Evolutionary conservation across 352 stramenopile species (phyloP).

Genomic region (Pythium volutum): DNA sequence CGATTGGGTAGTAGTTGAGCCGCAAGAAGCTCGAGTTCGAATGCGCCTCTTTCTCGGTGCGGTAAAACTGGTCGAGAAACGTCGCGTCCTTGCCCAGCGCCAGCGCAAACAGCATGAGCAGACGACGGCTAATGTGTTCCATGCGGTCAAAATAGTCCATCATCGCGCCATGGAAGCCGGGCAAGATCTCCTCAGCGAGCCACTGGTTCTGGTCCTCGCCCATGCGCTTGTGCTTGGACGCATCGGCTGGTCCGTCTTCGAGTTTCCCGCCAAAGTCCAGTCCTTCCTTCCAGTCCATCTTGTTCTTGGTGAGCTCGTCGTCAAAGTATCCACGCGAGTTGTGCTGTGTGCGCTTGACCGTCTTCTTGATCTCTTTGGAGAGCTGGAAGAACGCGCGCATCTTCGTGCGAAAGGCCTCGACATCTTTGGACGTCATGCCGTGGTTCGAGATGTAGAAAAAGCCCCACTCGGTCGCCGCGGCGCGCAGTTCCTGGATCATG

Average conservation of each 20-base stretch:
- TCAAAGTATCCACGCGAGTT: constrained; percentile 94
- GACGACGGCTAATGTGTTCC: constrained; percentile 45
- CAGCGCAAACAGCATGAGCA: constrained; percentile 61
- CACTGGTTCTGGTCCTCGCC: constrained; percentile 87
- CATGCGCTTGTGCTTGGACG: constrained; percentile 52
- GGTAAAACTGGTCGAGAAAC: constrained; percentile 68
- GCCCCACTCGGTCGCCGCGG: constrained; percentile 77
- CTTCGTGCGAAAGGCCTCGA: constrained; percentile 57
- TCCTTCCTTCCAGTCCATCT: constrained; percentile 90
- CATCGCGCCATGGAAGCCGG: constrained; percentile 55
- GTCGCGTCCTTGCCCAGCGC: constrained; percentile 45
- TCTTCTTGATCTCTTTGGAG: constrained; percentile 47
- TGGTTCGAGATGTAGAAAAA: constrained; percentile 94
- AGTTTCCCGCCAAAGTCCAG: constrained; percentile 64
- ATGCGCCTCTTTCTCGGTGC: constrained; percentile 23
- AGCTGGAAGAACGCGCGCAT: constrained; percentile 87
- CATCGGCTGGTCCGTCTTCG: constrained; percentile 40
- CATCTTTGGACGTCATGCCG: constrained; percentile 50
- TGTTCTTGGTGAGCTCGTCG: constrained; percentile 94
- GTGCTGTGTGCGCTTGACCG: constrained; percentile 56
- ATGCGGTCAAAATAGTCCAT: constrained; percentile 44
- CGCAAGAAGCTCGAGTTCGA: constrained; percentile 88
- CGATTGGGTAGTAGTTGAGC: constrained; percentile 90
- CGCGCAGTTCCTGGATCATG: constrained; percentile 42
- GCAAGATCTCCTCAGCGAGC: constrained; percentile 40